Percentiles rank a stretch among this genome's conserved stretches.
Evolutionary conservation across 805 yeast species (phyloP).

Genomic region (Pichia eremophila): DNA sequence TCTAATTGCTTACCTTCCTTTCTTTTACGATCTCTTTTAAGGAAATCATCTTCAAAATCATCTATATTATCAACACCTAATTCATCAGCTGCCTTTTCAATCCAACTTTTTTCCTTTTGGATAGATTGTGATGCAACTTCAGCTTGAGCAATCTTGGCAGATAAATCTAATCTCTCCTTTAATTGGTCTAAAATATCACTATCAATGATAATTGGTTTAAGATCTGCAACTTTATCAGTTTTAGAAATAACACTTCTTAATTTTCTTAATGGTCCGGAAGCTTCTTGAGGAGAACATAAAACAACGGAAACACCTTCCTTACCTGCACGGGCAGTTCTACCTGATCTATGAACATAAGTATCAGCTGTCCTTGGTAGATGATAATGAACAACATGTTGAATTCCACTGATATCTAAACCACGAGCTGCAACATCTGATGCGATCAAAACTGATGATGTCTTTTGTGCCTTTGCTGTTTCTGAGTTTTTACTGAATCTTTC

Average conservation of each 20-base stretch:
- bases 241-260: constrained; percentile 46
- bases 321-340: constrained; percentile 97
- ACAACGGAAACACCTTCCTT: constrained; percentile 89
- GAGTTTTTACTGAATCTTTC: constrained; percentile 62
- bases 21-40: constrained; percentile 53
- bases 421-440: constrained; percentile 99
- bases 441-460: constrained; percentile 57
- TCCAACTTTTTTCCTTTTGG: constrained; percentile 69
- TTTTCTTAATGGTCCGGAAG: constrained; percentile 77
- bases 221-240: constrained; percentile 36
- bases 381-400: constrained; percentile 91
- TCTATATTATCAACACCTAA: constrained; percentile 68
- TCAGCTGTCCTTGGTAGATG: constrained; percentile 94
- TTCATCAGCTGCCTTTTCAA: constrained; percentile 86
- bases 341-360: constrained; percentile 89
- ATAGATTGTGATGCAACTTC: constrained; percentile 44
- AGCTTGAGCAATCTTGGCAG: constrained; percentile 69
- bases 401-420: constrained; percentile 86
- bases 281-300: constrained; percentile 90
- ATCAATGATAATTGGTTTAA: constrained; percentile 68
- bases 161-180: constrained; percentile 56
- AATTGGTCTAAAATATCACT: constrained; percentile 62
- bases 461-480: constrained; percentile 27
- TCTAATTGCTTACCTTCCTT: constrained; percentile 43
- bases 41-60: constrained; percentile 59